These are phyloP conservation scores for Zymoseptoria passerinii DNA, from an alignment of 2,329 filamentous ascomycete genomes.

Conservation along the genomic window DNA sequence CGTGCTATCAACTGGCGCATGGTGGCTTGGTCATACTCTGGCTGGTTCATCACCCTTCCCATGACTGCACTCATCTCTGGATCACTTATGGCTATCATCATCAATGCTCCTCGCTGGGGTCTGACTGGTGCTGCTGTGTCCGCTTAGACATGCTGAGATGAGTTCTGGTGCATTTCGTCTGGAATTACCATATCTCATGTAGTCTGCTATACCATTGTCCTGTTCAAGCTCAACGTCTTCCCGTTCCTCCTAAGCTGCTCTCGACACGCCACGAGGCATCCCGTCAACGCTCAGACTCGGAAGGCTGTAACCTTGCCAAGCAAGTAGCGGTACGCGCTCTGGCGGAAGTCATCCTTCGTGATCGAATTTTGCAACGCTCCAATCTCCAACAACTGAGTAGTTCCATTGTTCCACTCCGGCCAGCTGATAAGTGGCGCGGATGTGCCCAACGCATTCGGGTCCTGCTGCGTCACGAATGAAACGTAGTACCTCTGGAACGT, in stretches of 20 bases:
- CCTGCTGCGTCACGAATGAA: slow-evolving; percentile 60
- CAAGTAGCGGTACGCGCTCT: slow-evolving; percentile 37
- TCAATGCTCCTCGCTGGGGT: slow-evolving; percentile 10
- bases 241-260: not conserved
- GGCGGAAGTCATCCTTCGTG: slow-evolving; percentile 43
- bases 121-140: not conserved
- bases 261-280: not conserved
- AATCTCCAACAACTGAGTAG: slow-evolving; percentile 44
- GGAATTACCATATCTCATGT: no score
- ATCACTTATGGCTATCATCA: slow-evolving; percentile 49
- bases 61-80: slow-evolving; percentile 48
- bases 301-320: slow-evolving; percentile 15
- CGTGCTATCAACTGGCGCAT: slow-evolving; percentile 54
- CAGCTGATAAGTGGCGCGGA: slow-evolving; percentile 36
- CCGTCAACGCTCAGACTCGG: slow-evolving; percentile 3
- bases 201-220: no score
- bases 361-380: slow-evolving; percentile 31
- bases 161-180: no score
- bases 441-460: slow-evolving; percentile 52
- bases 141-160: not conserved
- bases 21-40: slow-evolving; percentile 51
- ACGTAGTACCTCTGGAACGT: slow-evolving; percentile 53
- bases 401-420: slow-evolving; percentile 45
- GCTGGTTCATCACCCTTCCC: slow-evolving; percentile 55
- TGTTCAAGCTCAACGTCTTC: not conserved